Base-by-base conservation (phyloP, 1,139 yeast genomes). In the Candida labiduridarum region DNA sequence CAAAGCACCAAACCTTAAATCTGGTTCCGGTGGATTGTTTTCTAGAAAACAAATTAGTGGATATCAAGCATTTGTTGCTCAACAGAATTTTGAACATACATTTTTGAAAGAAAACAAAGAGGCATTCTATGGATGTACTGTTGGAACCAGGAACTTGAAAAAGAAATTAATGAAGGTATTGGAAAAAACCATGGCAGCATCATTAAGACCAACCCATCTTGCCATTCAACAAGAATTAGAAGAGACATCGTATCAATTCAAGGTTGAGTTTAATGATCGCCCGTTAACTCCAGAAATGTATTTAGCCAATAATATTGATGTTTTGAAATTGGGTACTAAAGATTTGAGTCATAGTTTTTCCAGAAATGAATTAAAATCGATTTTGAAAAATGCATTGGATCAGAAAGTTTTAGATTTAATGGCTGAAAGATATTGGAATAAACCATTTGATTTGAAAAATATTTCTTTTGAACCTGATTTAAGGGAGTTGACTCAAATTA, bases 191-290 rank as follows among this genome's bases (percentile, higher is more conserved):
- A 94, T 95, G 98, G 90, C 97, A 1, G 79, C 82, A 45, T 88
- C 96, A 1, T 76, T 95, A 51, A 86, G 85, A 57, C 98, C 99
- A 16, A 91, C 98, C 5, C 90, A 91, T 50, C 78, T 82, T 49
- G 80, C 92, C 7, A 92, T 95, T 48, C 90, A 89, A 56, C 94
- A 85, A 62, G 99, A 94, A 66, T 78, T 91, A 48, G 99, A 95
- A 66, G 99, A 95, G 61, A 84, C 98, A 0, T 76, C 96, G 1
- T 95, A 95, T 65, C 86, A 87, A 64, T 94, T 90, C 72, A 95
- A 95, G 66, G 99, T 95, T 22, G 97, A 94, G 66, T 95, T 91
- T 67, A 94, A 95, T 65, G 99, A 95, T 66, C 82, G 98, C 51
- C 88, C 87, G 38, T 75, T 95, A 57, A 94, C 99, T 0, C 96